phyloP scores from a whole-genome alignment of 371 early-diverging fungal genomes.

The Nematocida sp. region DNA sequence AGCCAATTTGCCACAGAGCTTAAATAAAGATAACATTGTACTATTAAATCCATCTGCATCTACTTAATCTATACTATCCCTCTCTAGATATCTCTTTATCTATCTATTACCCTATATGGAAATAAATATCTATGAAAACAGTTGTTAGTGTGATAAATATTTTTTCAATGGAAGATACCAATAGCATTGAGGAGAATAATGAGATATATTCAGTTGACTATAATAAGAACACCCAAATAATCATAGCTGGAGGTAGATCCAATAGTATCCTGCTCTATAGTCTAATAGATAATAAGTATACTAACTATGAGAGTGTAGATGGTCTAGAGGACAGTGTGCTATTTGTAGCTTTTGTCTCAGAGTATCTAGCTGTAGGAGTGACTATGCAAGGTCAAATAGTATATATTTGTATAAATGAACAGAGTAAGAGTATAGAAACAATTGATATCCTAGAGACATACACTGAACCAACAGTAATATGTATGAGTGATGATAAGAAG shows the following conservation, averaged over 20 bases:
- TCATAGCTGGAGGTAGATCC: conserved; percentile 39
- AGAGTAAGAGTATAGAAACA: too few relatives aligned
- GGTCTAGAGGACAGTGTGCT: conserved; percentile 47
- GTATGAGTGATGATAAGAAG: too few relatives aligned
- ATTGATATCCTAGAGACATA: too few relatives aligned
- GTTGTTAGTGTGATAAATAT: neutral
- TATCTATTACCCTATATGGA: too few relatives aligned
- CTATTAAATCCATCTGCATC: neutral
- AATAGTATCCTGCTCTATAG: conserved; percentile 22
- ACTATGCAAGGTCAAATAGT: conserved; percentile 40
- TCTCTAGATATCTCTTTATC: too few relatives aligned
- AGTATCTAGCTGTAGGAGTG: conserved; percentile 18
- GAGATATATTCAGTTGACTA: conserved; percentile 29
- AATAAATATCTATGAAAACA: neutral
- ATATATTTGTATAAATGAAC: neutral
- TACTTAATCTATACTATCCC: too few relatives aligned
- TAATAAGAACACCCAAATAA: conserved; percentile 6
- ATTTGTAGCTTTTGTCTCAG: conserved; percentile 9
- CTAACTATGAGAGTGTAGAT: conserved; percentile 31
- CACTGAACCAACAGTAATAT: too few relatives aligned
- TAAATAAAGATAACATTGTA: neutral
- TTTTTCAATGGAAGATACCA: neutral
- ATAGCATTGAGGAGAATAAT: conserved; percentile 15
- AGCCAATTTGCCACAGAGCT: neutral
- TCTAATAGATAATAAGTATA: neutral